Base-by-base conservation (phyloP, 331 rosid genomes). In the Pyrus hybrid region DNA sequence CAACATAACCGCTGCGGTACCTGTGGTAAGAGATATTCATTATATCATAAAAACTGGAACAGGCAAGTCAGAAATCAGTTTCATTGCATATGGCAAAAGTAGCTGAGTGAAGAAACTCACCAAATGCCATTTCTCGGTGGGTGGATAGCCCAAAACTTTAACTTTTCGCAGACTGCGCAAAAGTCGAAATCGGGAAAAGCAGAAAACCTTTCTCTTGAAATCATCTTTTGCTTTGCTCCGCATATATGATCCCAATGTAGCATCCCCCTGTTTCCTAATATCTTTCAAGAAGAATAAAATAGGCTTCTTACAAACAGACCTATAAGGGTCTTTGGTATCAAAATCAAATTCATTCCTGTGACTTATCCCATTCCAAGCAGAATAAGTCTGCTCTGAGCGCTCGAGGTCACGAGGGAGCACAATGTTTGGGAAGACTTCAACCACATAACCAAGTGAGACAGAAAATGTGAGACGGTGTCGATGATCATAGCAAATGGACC, bases 1-100 rank as follows among this genome's bases (percentile, higher is more conserved):
- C 96, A 90, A 80, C 96, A 90, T 73, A 90, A 87, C 49, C 93
- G 91, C 32, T 90, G 90, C 0, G 93, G 96, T 41, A 82, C 91
- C 96, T 88, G 80, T 51, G 69, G 62, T n/a, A n/a, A 68, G 47
- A 43, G 26, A 41, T 5, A 60, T 28, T 25, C 61, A 25, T 8
- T 25, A 49, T 7, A 73, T 71, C 56, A 76, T 1, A 9, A 21
- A 62, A 70, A 29, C 68, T 37, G 28, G 47, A 76, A 54, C 33
- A 32, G 17, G 56, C 20, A 49, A 30, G 26, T 60, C 58, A 17
- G 68, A 8, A 6, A 70, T 51, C 16, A 21, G 26, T 28, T 23
- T 72, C 43, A 13, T 17, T 67, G n/a, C 67, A 56, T 25, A 67
- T 2, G 71, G 25, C n/a, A 23, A 67, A 79, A 76, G 57, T 60